Evolutionary conservation across 768 basidiomycete genomes (phyloP).

Genomic region (Macrolepiota albuminosa): DNA sequence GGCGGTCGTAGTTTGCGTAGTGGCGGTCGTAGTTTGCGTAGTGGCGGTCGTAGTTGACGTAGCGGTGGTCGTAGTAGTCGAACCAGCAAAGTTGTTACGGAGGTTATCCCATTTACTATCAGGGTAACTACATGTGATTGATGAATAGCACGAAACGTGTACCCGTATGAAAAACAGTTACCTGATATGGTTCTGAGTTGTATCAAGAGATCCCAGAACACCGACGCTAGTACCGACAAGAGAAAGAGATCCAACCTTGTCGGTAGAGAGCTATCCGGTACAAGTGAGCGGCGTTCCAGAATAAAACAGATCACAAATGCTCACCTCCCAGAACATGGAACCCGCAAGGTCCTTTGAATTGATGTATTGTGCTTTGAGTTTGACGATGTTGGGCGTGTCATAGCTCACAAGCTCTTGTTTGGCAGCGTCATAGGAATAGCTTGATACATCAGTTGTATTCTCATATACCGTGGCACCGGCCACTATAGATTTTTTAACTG

Average conservation of each 20-base stretch:
- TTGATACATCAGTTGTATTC: conserved; percentile 64
- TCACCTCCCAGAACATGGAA: conserved; percentile 71
- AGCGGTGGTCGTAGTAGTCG: conserved; percentile 16
- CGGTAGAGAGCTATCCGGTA: conserved; percentile 44
- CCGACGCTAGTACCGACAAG: conserved; percentile 47
- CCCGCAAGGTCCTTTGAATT: conserved; percentile 55
- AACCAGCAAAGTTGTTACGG: conserved; percentile 50
- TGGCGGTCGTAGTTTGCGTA: conserved; percentile 16
- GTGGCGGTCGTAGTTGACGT: not conserved
- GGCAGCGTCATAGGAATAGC: conserved; percentile 71
- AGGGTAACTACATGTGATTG: conserved; percentile 41
- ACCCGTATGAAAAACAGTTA: conserved; percentile 17
- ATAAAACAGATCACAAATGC: conserved; percentile 12
- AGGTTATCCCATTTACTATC: conserved; percentile 72
- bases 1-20: conserved; percentile 18
- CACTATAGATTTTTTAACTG: conserved; percentile 20
- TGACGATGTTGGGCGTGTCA: conserved; percentile 67
- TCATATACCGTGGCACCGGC: conserved; percentile 58
- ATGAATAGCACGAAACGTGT: not conserved
- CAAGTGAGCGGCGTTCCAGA: not conserved
- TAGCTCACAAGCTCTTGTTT: conserved; percentile 69
- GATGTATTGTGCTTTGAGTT: conserved; percentile 66
- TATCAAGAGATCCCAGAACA: conserved; percentile 50
- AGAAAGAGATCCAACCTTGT: conserved; percentile 54
- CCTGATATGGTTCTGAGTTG: conserved; percentile 62